Evolutionary conservation across 176 grass and related monocot species (phyloP), one percentile per base, ranked within the genome.

Genomic region (Puccinellia tenuiflora): DNA sequence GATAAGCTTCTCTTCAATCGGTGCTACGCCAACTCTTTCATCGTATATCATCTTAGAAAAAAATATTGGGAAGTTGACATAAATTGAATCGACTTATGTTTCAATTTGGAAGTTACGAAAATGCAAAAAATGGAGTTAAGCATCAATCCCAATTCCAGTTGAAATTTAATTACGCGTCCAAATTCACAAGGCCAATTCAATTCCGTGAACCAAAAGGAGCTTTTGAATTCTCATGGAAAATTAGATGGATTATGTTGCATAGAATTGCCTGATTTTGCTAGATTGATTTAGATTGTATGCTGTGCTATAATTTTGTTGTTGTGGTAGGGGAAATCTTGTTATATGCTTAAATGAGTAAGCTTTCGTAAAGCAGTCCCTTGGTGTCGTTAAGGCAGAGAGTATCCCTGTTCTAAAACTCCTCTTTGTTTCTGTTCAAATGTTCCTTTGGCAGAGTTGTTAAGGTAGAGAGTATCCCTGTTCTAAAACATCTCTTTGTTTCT

Each of bases 321-420:
- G 60, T 29, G 35, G 3, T 5, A 21, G 1, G 12, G 1, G 66
- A 10, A 65, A 34, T 46, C 38, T 10, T 59, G 26, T 59, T 77
- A 21, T 68, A 39, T 52, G n/a, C 43, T 80, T 7, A 55, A 40
- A 34, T 81, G 28, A 81, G 9, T 57, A 46, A 5, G 16, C 2
- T 68, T 15, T 28, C 1, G 0, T 47, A 4, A 35, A 5, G 46
- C 17, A 62, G 48, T 51, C 1, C 20, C n/a, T 18, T 88, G 80
- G 4, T 25, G 18, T 46, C 45, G 3, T 80, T 68, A 59, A 39
- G 47, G 60, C 22, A 68, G 2, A 14, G 29, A 68, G 12, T 50
- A 31, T 60, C 46, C 52, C 24, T 81, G 38, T 76, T 5, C 40
- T 78, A 62, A 83, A 78, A 45, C 30, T 54, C 62, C 3, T 83